Conservation (phyloP, 257 asterid species). For the Fraxinus cuspidata region DNA sequence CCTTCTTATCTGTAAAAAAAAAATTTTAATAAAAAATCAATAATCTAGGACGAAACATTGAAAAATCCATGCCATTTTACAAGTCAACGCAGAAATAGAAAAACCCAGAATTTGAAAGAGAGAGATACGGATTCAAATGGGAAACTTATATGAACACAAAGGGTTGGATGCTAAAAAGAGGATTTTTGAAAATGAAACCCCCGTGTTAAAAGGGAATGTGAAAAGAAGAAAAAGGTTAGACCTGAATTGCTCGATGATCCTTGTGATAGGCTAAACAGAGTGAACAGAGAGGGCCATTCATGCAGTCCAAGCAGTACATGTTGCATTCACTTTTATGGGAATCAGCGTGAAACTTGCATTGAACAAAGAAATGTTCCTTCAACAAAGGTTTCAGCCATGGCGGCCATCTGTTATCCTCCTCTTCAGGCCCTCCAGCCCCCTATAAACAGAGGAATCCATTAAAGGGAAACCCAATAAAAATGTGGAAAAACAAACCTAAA, state of each 20-base stretch:
- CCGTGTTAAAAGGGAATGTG: background rate
- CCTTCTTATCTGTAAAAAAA: conserved; percentile 67
- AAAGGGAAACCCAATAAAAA: background rate
- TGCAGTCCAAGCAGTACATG: conserved; percentile 63
- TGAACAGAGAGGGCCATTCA: conserved; percentile 59
- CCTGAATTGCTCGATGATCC: conserved; percentile 68
- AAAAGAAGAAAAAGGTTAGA: background rate
- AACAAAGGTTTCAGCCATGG: conserved; percentile 58
- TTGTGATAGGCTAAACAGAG: conserved; percentile 52
- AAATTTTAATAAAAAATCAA: background rate
- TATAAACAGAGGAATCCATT: conserved; percentile 6
- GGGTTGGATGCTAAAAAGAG: background rate
- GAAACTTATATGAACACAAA: conserved; percentile 19
- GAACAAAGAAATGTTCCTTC: conserved; percentile 51
- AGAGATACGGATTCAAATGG: conserved; percentile 10
- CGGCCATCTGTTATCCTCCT: conserved; percentile 67
- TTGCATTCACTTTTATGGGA: conserved; percentile 67
- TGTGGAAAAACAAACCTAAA: background rate
- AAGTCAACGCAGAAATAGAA: conserved; percentile 41
- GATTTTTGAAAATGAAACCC: background rate
- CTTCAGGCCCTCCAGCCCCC: conserved; percentile 69
- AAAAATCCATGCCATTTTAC: background rate
- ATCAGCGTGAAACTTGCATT: conserved; percentile 55
- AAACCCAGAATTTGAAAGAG: background rate
- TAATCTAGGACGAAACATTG: background rate